Percentiles rank a stretch among this genome's conserved stretches.
Conservation (phyloP, 2,329 filamentous ascomycete species). For the Colletotrichum sidae region DNA sequence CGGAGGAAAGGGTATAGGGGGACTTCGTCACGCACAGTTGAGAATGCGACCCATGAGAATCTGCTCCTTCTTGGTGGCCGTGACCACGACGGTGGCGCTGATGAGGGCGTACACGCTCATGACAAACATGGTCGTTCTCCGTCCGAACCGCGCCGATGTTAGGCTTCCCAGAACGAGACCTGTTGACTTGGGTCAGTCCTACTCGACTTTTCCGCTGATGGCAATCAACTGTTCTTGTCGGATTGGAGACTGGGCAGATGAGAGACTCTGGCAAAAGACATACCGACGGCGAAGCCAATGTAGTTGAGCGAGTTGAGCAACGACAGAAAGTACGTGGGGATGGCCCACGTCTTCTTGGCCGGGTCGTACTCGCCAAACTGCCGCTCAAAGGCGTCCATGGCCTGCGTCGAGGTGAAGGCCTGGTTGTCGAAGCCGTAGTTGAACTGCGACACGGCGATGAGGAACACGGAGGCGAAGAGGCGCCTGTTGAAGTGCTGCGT, state of each 20-base stretch:
- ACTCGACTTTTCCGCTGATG: too few relatives aligned
- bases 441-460: constrained; percentile 50
- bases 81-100: constrained; percentile 48
- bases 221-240: too few relatives aligned
- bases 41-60: constrained; percentile 50
- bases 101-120: constrained; percentile 52
- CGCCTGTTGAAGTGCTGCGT: constrained; percentile 30
- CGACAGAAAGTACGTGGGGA: constrained; percentile 48
- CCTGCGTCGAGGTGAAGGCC: constrained; percentile 49
- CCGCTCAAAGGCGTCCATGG: constrained; percentile 50
- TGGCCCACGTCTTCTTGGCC: constrained; percentile 37
- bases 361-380: constrained; percentile 47
- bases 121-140: constrained; percentile 48
- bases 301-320: constrained; percentile 50
- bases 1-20: too few relatives aligned
- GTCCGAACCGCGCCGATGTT: constrained; percentile 46
- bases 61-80: constrained; percentile 44
- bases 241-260: background rate
- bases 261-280: background rate
- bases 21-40: constrained; percentile 40
- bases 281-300: constrained; percentile 47
- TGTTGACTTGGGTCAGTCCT: background rate
- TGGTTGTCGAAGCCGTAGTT: constrained; percentile 55
- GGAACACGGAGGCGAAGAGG: constrained; percentile 37
- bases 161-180: constrained; percentile 41